Conservation (phyloP, 2,329 filamentous ascomycete genomes). For the Stagonosporopsis rhizophila region DNA sequence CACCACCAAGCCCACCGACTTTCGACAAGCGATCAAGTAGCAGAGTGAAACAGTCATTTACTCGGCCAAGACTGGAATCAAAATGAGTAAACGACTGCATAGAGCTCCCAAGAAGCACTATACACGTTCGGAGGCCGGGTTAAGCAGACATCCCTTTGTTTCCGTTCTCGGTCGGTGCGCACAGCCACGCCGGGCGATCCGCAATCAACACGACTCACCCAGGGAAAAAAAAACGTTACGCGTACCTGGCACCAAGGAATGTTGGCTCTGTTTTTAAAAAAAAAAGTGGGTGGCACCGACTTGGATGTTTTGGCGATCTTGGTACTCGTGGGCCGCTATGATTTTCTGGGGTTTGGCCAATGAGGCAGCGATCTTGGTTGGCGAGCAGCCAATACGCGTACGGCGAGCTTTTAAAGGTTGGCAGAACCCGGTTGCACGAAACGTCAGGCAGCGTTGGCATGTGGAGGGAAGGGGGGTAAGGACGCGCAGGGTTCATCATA, state of each 20-base stretch:
- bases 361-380: background rate
- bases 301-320: slow-evolving; percentile 5
- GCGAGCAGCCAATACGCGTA: background rate
- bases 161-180: background rate
- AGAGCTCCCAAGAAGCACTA: background rate
- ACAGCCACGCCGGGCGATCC: slow-evolving; percentile 13
- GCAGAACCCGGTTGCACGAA: background rate
- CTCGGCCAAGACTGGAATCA: background rate
- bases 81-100: background rate
- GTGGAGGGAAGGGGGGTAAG: background rate
- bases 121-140: background rate
- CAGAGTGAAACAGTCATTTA: background rate
- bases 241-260: slow-evolving; percentile 14
- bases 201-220: background rate
- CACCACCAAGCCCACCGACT: background rate
- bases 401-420: background rate
- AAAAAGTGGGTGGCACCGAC: background rate
- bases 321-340: slow-evolving; percentile 4
- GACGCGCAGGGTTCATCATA: background rate
- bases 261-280: background rate
- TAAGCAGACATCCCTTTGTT: background rate
- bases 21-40: background rate
- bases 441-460: slow-evolving; percentile 8
- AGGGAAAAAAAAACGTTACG: slow-evolving; percentile 1
- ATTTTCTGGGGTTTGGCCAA: background rate